A percentile compares a stretch with the other conserved stretches of the same genome.
These are phyloP conservation scores for Gonium pectorale DNA, from an alignment of 139 green algal genomes.

Conservation along the genomic window DNA sequence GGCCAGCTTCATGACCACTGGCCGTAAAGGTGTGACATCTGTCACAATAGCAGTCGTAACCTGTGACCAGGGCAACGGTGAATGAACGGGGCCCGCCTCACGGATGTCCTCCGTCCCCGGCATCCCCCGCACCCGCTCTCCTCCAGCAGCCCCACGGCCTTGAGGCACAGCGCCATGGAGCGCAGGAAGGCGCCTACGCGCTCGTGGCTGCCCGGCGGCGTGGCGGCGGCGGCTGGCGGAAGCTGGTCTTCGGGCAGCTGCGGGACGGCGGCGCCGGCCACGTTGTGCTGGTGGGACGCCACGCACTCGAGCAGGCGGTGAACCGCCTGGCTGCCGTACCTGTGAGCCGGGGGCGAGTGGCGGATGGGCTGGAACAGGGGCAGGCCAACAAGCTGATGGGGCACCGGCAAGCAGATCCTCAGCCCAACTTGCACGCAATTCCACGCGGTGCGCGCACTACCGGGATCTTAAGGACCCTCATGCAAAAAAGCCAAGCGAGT, in stretches of 20 bases:
- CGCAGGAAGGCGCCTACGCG: background rate
- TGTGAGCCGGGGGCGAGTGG: background rate
- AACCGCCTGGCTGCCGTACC: background rate
- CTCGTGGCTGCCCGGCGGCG: background rate
- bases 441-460: background rate
- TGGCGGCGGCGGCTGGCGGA: background rate
- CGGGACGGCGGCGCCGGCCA: background rate
- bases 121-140: background rate
- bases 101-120: background rate
- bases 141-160: background rate
- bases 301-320: background rate
- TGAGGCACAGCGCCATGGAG: background rate
- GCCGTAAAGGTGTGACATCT: background rate
- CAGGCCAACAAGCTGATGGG: too few relatives aligned
- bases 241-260: background rate
- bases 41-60: background rate
- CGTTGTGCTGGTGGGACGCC: background rate
- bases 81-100: background rate
- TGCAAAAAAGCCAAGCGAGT: background rate
- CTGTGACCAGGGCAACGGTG: too few relatives aligned
- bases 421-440: too few relatives aligned
- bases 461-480: background rate
- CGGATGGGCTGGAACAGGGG: background rate
- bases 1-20: background rate
- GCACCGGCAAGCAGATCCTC: too few relatives aligned